Conservation (phyloP, 2,329 filamentous ascomycete species). For the Aspergillus spinulosporus region DNA sequence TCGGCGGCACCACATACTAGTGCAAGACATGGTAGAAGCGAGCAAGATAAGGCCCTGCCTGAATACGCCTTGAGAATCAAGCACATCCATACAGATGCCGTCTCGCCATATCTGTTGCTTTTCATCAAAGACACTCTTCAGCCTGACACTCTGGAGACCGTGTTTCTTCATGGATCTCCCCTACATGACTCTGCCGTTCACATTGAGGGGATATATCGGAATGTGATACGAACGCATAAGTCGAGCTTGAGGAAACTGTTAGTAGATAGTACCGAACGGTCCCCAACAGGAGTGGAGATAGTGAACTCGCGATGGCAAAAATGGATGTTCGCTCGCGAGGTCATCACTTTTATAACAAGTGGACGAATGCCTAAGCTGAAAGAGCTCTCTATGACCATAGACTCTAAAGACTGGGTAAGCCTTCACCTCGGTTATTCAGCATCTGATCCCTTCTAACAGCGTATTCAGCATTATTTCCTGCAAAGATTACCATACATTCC, state of each 20-base stretch:
- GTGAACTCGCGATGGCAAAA: constrained; percentile 58
- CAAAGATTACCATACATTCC: constrained; percentile 70
- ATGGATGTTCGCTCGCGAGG: constrained; percentile 71
- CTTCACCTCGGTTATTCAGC: background rate
- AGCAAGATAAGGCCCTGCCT: constrained; percentile 11
- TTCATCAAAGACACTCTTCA: constrained; percentile 77
- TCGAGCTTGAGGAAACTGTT: constrained; percentile 70
- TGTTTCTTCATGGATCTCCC: constrained; percentile 71
- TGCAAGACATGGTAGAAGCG: constrained; percentile 14
- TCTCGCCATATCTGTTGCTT: constrained; percentile 66
- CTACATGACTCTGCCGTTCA: constrained; percentile 59
- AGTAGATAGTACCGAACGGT: constrained; percentile 67
- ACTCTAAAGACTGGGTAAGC: constrained; percentile 76
- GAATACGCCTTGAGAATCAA: constrained; percentile 68
- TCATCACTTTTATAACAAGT: constrained; percentile 72
- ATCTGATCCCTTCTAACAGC: constrained; percentile 16
- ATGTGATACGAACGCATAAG: constrained; percentile 69
- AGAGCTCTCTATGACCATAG: constrained; percentile 70
- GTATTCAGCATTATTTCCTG: constrained; percentile 70
- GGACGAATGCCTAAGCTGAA: constrained; percentile 70
- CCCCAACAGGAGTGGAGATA: constrained; percentile 41
- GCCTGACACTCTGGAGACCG: constrained; percentile 74
- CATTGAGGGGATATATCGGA: constrained; percentile 70
- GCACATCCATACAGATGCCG: constrained; percentile 72
- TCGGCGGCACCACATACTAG: constrained; percentile 15